These are phyloP conservation scores for Shiraia bambusicola DNA, from an alignment of 2,329 filamentous ascomycete species.

Conservation along the genomic window DNA sequence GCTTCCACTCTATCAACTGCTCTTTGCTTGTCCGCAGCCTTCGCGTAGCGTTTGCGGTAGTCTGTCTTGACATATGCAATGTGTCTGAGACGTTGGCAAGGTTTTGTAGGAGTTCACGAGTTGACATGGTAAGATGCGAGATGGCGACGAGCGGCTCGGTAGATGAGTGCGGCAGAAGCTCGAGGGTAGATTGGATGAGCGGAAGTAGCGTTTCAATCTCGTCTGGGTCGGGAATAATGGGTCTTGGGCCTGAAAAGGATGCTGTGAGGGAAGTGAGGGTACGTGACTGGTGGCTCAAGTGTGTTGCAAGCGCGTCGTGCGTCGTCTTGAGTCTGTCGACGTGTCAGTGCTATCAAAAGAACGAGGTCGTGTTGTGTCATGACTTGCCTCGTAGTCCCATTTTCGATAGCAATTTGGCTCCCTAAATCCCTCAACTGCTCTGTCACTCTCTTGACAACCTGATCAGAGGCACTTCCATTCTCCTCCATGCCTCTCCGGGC, in stretches of 20 bases:
- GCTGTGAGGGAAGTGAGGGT: conserved; percentile 73
- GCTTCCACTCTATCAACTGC: conserved; percentile 79
- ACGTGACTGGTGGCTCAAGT: conserved; percentile 73
- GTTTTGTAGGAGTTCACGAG: conserved; percentile 72
- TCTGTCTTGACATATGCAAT: conserved; percentile 90
- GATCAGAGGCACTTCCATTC: conserved; percentile 65
- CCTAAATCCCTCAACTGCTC: conserved; percentile 71
- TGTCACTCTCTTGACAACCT: conserved; percentile 68
- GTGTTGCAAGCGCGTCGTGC: conserved; percentile 71
- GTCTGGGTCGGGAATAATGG: conserved; percentile 62
- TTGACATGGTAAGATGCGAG: conserved; percentile 65
- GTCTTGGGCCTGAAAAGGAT: conserved; percentile 69
- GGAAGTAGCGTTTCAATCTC: conserved; percentile 70
- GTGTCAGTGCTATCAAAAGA: conserved; percentile 14
- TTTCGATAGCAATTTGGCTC: conserved; percentile 71
- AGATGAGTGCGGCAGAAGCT: conserved; percentile 67
- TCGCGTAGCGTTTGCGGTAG: conserved; percentile 76
- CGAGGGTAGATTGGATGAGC: conserved; percentile 64
- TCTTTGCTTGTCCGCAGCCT: conserved; percentile 80
- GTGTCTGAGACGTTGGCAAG: conserved; percentile 87
- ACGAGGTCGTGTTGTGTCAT: neutral
- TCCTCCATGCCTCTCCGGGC: conserved; percentile 64
- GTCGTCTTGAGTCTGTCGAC: conserved; percentile 68
- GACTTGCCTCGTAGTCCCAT: conserved; percentile 67
- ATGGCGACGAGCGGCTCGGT: conserved; percentile 66